Evolutionary conservation across 176 grass and related monocot genomes (phyloP).

Genomic region (Eremochloa ophiuroides): DNA sequence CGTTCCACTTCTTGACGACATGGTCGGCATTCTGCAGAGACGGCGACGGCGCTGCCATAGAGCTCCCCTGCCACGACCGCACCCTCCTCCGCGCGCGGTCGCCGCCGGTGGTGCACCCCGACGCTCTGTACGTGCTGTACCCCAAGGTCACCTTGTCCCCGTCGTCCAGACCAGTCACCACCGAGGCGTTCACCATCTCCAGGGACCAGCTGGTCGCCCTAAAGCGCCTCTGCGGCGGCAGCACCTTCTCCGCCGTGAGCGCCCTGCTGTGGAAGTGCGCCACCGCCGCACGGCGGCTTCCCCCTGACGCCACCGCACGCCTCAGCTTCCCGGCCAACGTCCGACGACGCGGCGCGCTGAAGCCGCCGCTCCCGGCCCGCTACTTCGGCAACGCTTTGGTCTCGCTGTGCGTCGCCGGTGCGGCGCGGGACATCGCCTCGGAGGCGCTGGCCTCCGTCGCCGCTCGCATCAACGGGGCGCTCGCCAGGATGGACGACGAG

Average conservation of each 20-base stretch:
- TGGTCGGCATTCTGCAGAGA: too few species aligned
- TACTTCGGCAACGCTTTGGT: slow-evolving; percentile 46
- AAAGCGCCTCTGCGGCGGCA: neutral
- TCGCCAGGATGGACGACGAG: slow-evolving; percentile 18
- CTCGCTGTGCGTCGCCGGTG: neutral
- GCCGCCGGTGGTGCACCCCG: too few species aligned
- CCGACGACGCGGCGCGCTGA: neutral
- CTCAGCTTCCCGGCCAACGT: slow-evolving; percentile 18
- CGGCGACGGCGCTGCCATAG: too few species aligned
- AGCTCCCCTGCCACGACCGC: too few species aligned
- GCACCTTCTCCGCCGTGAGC: slow-evolving; percentile 26
- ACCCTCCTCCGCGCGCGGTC: too few species aligned
- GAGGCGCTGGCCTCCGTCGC: slow-evolving; percentile 1
- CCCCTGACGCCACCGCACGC: neutral
- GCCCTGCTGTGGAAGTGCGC: slow-evolving; percentile 36
- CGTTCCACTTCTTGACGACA: too few species aligned
- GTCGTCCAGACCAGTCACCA: neutral
- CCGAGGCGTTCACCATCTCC: slow-evolving; percentile 8
- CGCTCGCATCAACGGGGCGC: neutral
- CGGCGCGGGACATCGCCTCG: slow-evolving; percentile 3
- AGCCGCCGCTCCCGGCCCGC: slow-evolving; percentile 19
- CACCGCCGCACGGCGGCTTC: neutral
- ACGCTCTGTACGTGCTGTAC: neutral
- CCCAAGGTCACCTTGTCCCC: neutral
- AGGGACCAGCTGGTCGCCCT: slow-evolving; percentile 8